A percentile compares a stretch with the other conserved stretches of the same genome.
Evolutionary conservation across 495 filamentous ascomycete species (phyloP).

Genomic region (Halenospora varia): DNA sequence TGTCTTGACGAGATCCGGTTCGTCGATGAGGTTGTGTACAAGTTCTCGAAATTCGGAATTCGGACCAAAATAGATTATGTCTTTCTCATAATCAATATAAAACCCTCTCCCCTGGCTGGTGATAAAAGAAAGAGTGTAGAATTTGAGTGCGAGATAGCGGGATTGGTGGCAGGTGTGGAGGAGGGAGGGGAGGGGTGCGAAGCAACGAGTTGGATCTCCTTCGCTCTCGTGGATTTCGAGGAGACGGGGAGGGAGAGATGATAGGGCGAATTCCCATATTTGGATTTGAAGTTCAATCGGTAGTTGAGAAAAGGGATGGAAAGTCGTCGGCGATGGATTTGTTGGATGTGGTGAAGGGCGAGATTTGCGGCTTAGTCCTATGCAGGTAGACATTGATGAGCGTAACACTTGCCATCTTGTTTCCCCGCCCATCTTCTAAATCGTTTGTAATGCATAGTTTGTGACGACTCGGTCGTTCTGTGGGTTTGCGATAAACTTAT

Average conservation of each 20-base stretch:
- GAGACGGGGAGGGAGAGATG: background rate
- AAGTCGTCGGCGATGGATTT: no score
- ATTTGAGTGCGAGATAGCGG: background rate
- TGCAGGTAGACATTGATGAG: no score
- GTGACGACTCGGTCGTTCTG: no score
- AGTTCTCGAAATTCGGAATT: background rate
- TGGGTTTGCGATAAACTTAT: no score
- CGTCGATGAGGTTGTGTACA: background rate
- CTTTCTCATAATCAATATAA: background rate
- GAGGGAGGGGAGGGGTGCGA: background rate
- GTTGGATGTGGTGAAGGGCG: background rate
- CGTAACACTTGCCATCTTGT: no score
- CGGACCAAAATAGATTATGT: background rate
- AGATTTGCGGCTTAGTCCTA: no score
- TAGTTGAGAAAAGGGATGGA: background rate
- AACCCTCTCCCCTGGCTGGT: background rate
- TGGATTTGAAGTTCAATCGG: background rate
- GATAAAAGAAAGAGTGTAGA: background rate
- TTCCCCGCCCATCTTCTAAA: no score
- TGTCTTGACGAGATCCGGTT: background rate
- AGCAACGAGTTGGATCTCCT: background rate
- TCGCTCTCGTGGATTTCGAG: background rate
- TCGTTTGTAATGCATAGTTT: no score
- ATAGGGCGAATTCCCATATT: background rate
- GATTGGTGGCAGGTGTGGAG: background rate